Evolutionary conservation across 495 filamentous ascomycete genomes (phyloP), one percentile per base, ranked within the genome.

Genomic region (Aspergillus bertholletiae): DNA sequence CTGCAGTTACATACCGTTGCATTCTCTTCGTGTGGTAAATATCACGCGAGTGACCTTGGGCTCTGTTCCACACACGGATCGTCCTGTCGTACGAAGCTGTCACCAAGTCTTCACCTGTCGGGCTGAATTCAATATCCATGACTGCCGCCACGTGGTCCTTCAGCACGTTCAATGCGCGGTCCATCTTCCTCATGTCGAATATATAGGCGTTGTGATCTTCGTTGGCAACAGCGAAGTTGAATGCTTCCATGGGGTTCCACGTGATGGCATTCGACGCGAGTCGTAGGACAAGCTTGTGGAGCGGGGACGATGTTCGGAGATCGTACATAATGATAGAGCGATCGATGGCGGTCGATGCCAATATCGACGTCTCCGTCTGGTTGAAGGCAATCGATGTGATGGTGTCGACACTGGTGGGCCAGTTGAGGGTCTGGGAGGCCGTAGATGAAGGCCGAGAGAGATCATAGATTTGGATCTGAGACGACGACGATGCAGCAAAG

Each of bases 21-120:
- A 97, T 97, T 50, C 94, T 84, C 72, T 96, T 92, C 9, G 94
- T 97, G 74, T 97, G 94, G 73, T 99, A 99, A 44, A 97, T 85
- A 56, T 99, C 94, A 52, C 92, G 73, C 4, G 88, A 90, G 69
- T 95, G 89, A 8, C 94, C 94, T 44, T 84, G 78, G 30, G 84
- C 80, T 23, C 92, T 82, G 61, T 83, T 82, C 85, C 90, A 99
- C 48, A 97, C 73, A 23, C 92, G 81, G 21, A 93, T 72, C 1
- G 84, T 88, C 30, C 85, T 76, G 64, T 96, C 93, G 64, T 97
- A 99, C 5, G 86, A 90, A 12, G 89, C 94, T 27, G 84, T 88
- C 18, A 99, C 90, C 26, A 97, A 84, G 66, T 96, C 93, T 68
- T 96, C 87, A 49, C 95, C 95, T 0, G 93, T 97, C 0, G 95